These are phyloP conservation scores for Mantamonas sphyraenae DNA, from an alignment of 78 protist species.

Conservation along the genomic window DNA sequence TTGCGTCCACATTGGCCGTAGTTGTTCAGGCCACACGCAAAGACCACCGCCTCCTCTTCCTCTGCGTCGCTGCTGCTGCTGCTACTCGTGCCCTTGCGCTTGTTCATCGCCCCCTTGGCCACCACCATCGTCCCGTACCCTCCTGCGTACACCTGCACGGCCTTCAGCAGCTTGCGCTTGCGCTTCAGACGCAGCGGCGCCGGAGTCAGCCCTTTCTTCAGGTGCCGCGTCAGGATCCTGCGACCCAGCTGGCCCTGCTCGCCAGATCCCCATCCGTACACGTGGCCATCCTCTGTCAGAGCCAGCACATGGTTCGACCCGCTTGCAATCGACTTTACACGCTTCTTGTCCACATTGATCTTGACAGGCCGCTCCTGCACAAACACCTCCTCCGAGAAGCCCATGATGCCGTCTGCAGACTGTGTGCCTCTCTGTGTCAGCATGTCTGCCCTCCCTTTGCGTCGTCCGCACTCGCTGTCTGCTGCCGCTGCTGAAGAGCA, in stretches of 20 bases:
- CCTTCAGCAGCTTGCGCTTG: neutral
- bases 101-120: too few species aligned
- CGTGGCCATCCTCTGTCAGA: neutral
- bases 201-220: neutral
- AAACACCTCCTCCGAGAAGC: neutral
- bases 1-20: neutral
- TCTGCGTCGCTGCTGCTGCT: too few species aligned
- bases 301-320: conserved; percentile 15
- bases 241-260: conserved; percentile 32
- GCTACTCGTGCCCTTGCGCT: too few species aligned
- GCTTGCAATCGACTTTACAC: neutral
- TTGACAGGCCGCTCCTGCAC: neutral
- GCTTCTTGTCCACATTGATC: neutral
- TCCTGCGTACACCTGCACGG: too few species aligned
- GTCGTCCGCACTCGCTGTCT: too few species aligned
- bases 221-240: neutral
- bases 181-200: neutral
- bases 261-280: conserved; percentile 26
- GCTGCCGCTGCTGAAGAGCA: too few species aligned
- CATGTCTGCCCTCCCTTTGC: too few species aligned
- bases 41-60: neutral
- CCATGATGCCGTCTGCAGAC: conserved; percentile 21
- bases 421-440: too few species aligned
- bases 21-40: neutral
- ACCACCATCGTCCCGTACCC: too few species aligned